Conservation (phyloP, 371 early-diverging fungal genomes). For the Cokeromyces recurvatus region DNA sequence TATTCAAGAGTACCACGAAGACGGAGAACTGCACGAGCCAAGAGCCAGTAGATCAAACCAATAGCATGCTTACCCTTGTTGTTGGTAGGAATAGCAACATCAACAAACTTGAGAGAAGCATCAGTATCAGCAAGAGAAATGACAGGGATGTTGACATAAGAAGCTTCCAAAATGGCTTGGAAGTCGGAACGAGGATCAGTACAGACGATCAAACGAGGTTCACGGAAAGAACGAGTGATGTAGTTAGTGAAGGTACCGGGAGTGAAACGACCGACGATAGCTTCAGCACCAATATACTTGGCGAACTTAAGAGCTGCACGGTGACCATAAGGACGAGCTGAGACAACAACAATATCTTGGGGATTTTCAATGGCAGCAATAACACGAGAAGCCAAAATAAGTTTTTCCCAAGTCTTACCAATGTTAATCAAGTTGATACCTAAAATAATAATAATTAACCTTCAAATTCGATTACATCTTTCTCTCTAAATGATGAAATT, state of each 20-base stretch:
- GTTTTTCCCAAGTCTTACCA: slow-evolving; percentile 99
- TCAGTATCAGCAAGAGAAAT: slow-evolving; percentile 99
- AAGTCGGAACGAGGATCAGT: slow-evolving; percentile 98
- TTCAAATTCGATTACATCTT: too few species aligned
- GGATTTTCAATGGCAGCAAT: slow-evolving; percentile 97
- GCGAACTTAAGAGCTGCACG: slow-evolving; percentile 98
- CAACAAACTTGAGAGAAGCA: slow-evolving; percentile 90
- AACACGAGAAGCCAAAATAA: slow-evolving; percentile 96
- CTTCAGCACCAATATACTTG: slow-evolving; percentile 94
- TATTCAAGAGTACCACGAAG: slow-evolving; percentile 92
- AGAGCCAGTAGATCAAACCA: slow-evolving; percentile 95
- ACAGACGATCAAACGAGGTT: slow-evolving; percentile 97
- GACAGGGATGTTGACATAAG: slow-evolving; percentile 98
- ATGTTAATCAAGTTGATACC: slow-evolving; percentile 93
- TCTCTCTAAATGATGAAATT: not conserved
- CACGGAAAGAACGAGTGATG: slow-evolving; percentile 96
- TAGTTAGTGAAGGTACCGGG: slow-evolving; percentile 99
- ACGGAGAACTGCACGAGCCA: slow-evolving; percentile 96
- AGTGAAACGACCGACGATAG: slow-evolving; percentile 99
- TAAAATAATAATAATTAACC: too few species aligned
- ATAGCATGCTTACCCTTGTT: slow-evolving; percentile 98
- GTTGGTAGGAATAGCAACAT: slow-evolving; percentile 99
- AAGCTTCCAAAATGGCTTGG: slow-evolving; percentile 97
- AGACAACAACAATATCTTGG: slow-evolving; percentile 91
- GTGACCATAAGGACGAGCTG: slow-evolving; percentile 97